Evolutionary conservation across 2,329 filamentous ascomycete species (phyloP), one percentile per base, ranked within the genome.

Genomic region (Seiridium unicorne): DNA sequence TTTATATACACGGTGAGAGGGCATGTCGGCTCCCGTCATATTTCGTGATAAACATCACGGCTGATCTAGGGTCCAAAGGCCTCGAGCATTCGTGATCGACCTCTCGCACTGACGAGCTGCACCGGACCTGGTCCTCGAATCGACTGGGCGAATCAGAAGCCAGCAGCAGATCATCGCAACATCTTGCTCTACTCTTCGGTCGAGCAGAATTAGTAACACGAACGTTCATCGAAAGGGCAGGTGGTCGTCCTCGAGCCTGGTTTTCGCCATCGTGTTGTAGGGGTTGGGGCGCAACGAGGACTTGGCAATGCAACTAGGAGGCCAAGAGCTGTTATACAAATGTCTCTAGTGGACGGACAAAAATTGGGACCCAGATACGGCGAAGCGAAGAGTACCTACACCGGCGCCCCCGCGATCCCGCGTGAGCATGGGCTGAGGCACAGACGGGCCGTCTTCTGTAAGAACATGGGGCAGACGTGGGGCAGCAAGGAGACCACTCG

Each of bases 281-380:
- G 54, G 54, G 36, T 47, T 18, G 18, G 31, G 42, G 44, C 54
- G 44, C 44, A 57, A 18, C 11, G 44, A 48, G 32, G 54, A 46
- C 54, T 57, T 57, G 54, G 54, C 54, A 57, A 57, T 57, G 54
- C 54, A 47, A 57, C 54, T 57, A 47, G 40, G 34, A 47, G 31
- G 44, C 54, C 40, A 36, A 57, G 42, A 48, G 32, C 31, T 57
- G 44, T 57, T 57, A 57, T 57, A 55, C 51, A 57, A 57, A 48
- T 48, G 54, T 51, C 40, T 57, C 36, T 31, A 57, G 26, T 57
- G 54, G 54, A 57, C 44, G 54, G 54, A 57, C 54, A 57, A 57
- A 57, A 57, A 18, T n/a, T 5, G 42, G 40, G 44, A 47, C n/a
- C 47, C 11, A 57, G 54, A 57, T 57, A 57, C 54, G 54, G 13